phyloP scores from a whole-genome alignment of 1,139 yeast genomes.

The Yamadazyma jaroonii region DNA sequence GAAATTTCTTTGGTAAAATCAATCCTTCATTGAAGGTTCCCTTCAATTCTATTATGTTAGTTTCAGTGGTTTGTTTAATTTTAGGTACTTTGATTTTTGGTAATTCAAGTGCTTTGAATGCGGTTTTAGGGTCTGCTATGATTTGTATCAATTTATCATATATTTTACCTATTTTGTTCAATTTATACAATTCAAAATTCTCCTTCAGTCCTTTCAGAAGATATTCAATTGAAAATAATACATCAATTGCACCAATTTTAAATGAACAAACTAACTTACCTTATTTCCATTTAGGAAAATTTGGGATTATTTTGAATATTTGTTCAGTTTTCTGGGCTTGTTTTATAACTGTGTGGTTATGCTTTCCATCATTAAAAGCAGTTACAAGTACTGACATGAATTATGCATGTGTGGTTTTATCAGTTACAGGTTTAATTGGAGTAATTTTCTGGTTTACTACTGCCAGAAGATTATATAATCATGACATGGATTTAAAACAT shows the following conservation, averaged over 20 bases:
- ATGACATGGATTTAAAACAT: conserved; percentile 12
- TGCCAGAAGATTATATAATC: conserved; percentile 19
- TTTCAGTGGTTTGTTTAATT: conserved; percentile 17
- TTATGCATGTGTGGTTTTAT: conserved; percentile 35
- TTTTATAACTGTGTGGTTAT: conserved; percentile 28
- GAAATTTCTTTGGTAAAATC: conserved; percentile 20
- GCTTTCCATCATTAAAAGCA: conserved; percentile 27
- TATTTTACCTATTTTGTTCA: conserved; percentile 25
- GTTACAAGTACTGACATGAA: conserved; percentile 33
- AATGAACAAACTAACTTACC: conserved; percentile 17
- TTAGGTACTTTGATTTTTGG: conserved; percentile 26
- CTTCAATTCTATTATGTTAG: conserved; percentile 21
- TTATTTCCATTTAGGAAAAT: conserved; percentile 23
- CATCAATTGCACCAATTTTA: conserved; percentile 12
- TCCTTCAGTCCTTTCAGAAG: conserved; percentile 15
- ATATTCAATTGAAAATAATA: conserved; percentile 9
- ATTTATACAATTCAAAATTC: conserved; percentile 17
- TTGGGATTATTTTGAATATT: conserved; percentile 26
- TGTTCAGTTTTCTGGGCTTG: conserved; percentile 27
- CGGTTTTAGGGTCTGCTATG: conserved; percentile 29
- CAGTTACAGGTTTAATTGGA: conserved; percentile 28
- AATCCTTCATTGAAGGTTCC: conserved; percentile 21
- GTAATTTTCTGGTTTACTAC: conserved; percentile 24
- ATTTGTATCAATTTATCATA: conserved; percentile 29
- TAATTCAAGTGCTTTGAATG: conserved; percentile 23